A percentile compares a stretch with the other conserved stretches of the same genome.
These are phyloP conservation scores for Penicillium angulare DNA, from an alignment of 495 filamentous ascomycete species.

Conservation along the genomic window DNA sequence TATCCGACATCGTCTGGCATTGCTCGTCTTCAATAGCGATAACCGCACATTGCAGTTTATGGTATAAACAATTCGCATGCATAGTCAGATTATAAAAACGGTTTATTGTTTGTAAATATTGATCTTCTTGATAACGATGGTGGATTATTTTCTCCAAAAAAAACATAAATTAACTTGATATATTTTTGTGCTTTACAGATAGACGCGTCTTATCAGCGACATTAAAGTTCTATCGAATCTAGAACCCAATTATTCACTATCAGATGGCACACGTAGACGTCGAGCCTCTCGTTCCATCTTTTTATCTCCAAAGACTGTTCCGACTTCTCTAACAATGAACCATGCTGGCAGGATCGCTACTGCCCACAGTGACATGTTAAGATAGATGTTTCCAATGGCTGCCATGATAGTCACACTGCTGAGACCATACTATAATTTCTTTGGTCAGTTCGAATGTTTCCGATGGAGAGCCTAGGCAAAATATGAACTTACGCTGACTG, in stretches of 20 bases:
- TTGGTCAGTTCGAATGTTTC: no score
- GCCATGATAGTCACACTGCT: slow-evolving; percentile 56
- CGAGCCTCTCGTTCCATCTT: slow-evolving; percentile 34
- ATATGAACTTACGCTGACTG: slow-evolving; percentile 47
- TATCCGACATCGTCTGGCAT: slow-evolving; percentile 77
- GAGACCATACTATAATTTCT: slow-evolving; percentile 57
- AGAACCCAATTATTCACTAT: slow-evolving; percentile 5
- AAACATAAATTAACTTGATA: no score
- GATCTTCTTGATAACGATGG: background rate
- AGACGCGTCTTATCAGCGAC: background rate
- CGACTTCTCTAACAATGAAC: slow-evolving; percentile 55
- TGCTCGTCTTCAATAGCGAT: slow-evolving; percentile 82
- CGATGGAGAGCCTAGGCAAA: no score
- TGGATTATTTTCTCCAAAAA: no score
- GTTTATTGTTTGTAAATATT: background rate
- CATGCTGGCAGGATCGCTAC: slow-evolving; percentile 57
- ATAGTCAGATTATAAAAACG: background rate
- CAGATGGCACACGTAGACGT: slow-evolving; percentile 11
- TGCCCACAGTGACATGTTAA: slow-evolving; percentile 63
- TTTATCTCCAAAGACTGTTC: slow-evolving; percentile 33
- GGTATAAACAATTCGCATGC: slow-evolving; percentile 11
- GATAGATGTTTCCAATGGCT: slow-evolving; percentile 57
- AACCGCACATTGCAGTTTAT: slow-evolving; percentile 53
- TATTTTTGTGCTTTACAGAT: no score
- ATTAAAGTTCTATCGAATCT: background rate